Evolutionary conservation across 441 rosid genomes (phyloP), one percentile per base, ranked within the genome.

Genomic region (Adansonia madagascariensis): DNA sequence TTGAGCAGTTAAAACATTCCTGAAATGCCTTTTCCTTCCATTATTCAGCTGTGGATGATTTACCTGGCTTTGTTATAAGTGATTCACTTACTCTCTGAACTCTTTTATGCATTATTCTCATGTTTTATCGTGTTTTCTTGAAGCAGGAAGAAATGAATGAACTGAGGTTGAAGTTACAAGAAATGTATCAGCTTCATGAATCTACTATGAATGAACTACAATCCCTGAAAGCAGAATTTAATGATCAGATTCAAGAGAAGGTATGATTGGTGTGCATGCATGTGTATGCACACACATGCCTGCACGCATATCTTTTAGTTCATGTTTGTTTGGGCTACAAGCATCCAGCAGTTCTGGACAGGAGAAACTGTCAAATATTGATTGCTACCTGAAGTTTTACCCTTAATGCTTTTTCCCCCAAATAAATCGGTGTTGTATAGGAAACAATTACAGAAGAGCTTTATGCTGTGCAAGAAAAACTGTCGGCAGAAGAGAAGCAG

Each of bases 401-500:
- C 35, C 47, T 52, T 50, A 0, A 66, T 55, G 7, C 39, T 20
- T 18, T 67, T 17, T 41, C 66, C 64, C 8, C 57, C 41, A 31
- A 76, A 31, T 49, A 79, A 75, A 70, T 57, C 80, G 62, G 57
- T 72, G 70, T 70, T 78, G 9, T 81, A 64, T 83, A 95, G 98
- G 93, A 86, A 82, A 83, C 70, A 80, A 76, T 88, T 74, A 80
- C 75, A 78, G 92, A 89, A 82, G 96, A 92, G 82, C 89, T 93
- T 73, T 78, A 76, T 27, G 85, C 79, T 60, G 66, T 85, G 81
- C 86, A 84, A 82, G 89, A 83, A 87, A 87, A 84, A 86, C 97
- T 92, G 50, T 55, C 80, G 78, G 84, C 75, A 56, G 97, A 95
- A 86, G 97, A 90, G 85, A 85, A 89, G 76, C 89, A 81, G 83